phyloP scores from a whole-genome alignment of 2,329 filamentous ascomycete species.

The Bipolaris zeicola region DNA sequence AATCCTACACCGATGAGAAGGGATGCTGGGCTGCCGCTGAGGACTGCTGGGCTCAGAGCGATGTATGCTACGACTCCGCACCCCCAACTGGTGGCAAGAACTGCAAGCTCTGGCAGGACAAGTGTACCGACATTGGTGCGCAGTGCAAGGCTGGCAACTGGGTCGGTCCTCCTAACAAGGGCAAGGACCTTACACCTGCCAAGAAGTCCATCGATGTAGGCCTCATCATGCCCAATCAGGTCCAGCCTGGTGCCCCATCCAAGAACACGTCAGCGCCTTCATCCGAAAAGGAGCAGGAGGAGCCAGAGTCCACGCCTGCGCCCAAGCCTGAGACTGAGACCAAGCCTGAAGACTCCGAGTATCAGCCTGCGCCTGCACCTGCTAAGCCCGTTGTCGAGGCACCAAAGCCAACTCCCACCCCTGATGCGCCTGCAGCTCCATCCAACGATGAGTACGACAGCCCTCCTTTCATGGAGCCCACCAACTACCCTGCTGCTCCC shows the following conservation, averaged over 20 bases:
- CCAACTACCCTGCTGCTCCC: slow-evolving; percentile 2
- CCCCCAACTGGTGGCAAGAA: slow-evolving; percentile 64
- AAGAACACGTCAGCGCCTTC: slow-evolving; percentile 15
- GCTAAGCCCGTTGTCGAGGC: neutral
- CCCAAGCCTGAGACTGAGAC: too few species aligned
- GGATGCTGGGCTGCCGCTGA: slow-evolving; percentile 62
- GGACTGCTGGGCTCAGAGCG: slow-evolving; percentile 61
- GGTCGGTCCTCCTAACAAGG: slow-evolving; percentile 53
- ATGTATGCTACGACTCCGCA: slow-evolving; percentile 64
- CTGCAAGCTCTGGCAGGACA: slow-evolving; percentile 67
- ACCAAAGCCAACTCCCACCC: slow-evolving; percentile 7
- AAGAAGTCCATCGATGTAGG: slow-evolving; percentile 41
- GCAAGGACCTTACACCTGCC: slow-evolving; percentile 46
- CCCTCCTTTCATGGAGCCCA: slow-evolving; percentile 8
- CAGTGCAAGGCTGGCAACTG: slow-evolving; percentile 51
- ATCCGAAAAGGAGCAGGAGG: slow-evolving; percentile 6
- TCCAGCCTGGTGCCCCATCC: slow-evolving; percentile 23
- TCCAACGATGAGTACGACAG: slow-evolving; percentile 16
- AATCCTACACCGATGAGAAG: slow-evolving; percentile 59
- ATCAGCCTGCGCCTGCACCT: neutral
- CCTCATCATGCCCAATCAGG: slow-evolving; percentile 26
- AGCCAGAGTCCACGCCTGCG: neutral
- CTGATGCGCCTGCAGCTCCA: slow-evolving; percentile 16
- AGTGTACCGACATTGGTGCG: slow-evolving; percentile 59
- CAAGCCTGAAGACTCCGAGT: too few species aligned